Conservation (phyloP, 768 basidiomycete species). For the Podaxis sp. region DNA sequence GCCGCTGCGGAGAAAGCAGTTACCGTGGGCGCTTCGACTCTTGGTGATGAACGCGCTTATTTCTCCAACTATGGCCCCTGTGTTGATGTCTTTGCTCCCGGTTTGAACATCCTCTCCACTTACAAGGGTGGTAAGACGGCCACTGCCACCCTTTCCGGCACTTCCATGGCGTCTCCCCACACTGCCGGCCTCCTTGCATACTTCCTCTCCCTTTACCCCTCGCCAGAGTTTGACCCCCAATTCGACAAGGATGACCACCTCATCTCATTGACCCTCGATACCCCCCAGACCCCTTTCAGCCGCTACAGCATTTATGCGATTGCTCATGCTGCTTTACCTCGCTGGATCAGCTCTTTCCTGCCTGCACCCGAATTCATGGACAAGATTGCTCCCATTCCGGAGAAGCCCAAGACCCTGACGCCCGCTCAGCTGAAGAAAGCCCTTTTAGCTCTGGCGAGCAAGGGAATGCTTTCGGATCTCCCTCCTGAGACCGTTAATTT, state of each 20-base stretch:
- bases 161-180: slow-evolving; percentile 95
- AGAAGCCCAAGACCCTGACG: slow-evolving; percentile 39
- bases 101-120: slow-evolving; percentile 87
- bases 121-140: slow-evolving; percentile 63
- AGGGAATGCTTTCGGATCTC: slow-evolving; percentile 43
- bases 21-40: slow-evolving; percentile 90
- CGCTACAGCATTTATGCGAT: slow-evolving; percentile 40
- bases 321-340: slow-evolving; percentile 51
- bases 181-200: slow-evolving; percentile 88
- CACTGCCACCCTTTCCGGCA: slow-evolving; percentile 80
- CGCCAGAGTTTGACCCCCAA: slow-evolving; percentile 52
- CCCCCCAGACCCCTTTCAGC: slow-evolving; percentile 20
- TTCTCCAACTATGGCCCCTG: slow-evolving; percentile 92
- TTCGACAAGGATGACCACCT: slow-evolving; percentile 34
- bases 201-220: slow-evolving; percentile 84
- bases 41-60: slow-evolving; percentile 78
- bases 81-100: slow-evolving; percentile 92
- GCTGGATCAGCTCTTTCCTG: slow-evolving; percentile 53
- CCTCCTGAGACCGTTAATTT: slow-evolving; percentile 59
- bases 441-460: slow-evolving; percentile 55
- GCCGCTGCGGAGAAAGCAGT: slow-evolving; percentile 86
- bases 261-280: slow-evolving; percentile 28
- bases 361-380: slow-evolving; percentile 48
- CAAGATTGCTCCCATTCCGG: slow-evolving; percentile 37
- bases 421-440: slow-evolving; percentile 77